Evolutionary conservation across 495 filamentous ascomycete genomes (phyloP).

Genomic region (Talaromyces wortmannii): DNA sequence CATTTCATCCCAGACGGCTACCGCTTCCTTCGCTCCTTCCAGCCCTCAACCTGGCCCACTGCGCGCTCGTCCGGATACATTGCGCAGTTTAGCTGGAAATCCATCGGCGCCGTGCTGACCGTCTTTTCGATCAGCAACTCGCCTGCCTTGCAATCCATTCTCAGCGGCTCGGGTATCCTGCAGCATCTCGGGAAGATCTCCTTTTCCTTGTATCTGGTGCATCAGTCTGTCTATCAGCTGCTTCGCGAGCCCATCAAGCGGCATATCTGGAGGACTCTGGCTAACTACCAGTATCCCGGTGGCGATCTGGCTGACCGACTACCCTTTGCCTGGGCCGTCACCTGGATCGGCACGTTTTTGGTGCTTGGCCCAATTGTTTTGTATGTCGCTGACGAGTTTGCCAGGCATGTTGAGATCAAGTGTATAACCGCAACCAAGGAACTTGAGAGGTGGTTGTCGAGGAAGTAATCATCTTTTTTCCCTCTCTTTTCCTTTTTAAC

Average conservation of each 20-base stretch:
- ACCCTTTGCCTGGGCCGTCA: slow-evolving; percentile 24
- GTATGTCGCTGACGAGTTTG: slow-evolving; percentile 38
- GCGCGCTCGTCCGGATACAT: slow-evolving; percentile 10
- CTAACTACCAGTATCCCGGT: slow-evolving; percentile 19
- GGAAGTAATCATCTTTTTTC: not conserved
- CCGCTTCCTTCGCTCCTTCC: slow-evolving; percentile 11
- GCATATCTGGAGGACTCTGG: slow-evolving; percentile 32
- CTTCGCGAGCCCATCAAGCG: slow-evolving; percentile 15
- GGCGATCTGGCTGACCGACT: slow-evolving; percentile 25
- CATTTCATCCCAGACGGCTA: slow-evolving; percentile 15
- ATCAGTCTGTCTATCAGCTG: slow-evolving; percentile 13
- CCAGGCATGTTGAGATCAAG: slow-evolving; percentile 32
- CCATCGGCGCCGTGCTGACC: slow-evolving; percentile 12
- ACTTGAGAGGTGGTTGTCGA: slow-evolving; percentile 11
- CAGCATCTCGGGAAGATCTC: slow-evolving; percentile 21
- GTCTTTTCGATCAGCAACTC: slow-evolving; percentile 15
- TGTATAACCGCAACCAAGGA: slow-evolving; percentile 14
- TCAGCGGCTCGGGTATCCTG: slow-evolving; percentile 24
- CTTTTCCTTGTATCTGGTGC: slow-evolving; percentile 19
- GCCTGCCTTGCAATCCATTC: slow-evolving; percentile 10
- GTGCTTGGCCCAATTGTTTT: slow-evolving; percentile 30
- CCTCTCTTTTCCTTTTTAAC: not conserved
- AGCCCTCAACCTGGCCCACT: slow-evolving; percentile 13
- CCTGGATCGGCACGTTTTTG: slow-evolving; percentile 28
- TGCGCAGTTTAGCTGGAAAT: slow-evolving; percentile 15